Conservation (phyloP, 805 yeast genomes). For the Scheffersomyces spartinae region DNA sequence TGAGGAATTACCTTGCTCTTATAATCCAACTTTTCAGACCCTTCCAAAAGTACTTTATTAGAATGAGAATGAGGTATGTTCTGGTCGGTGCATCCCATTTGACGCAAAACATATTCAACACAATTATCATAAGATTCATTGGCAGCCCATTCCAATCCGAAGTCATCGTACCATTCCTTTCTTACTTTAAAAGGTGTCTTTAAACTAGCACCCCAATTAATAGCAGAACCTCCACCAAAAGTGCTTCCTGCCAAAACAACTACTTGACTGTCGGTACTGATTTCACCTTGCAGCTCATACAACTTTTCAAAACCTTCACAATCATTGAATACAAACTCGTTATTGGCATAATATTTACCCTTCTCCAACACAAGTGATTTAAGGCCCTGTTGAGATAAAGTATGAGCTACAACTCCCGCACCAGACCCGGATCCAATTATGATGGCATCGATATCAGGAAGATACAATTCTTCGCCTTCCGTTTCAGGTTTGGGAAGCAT, state of each 20-base stretch:
- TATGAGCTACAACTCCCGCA: conserved; percentile 41
- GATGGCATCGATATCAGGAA: conserved; percentile 31
- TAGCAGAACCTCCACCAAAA: conserved; percentile 48
- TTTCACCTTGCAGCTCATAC: conserved; percentile 28
- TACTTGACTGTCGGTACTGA: conserved; percentile 25
- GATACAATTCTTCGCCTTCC: conserved; percentile 17
- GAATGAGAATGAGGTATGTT: conserved; percentile 31
- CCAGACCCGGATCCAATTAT: conserved; percentile 44
- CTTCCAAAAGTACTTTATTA: conserved; percentile 32
- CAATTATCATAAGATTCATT: conserved; percentile 30
- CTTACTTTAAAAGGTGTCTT: conserved; percentile 39
- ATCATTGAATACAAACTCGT: conserved; percentile 27
- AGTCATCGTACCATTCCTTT: conserved; percentile 36
- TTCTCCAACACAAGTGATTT: conserved; percentile 38
- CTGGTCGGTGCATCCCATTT: conserved; percentile 36
- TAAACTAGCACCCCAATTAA: conserved; percentile 46
- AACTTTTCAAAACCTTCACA: conserved; percentile 20
- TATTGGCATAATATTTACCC: conserved; percentile 29
- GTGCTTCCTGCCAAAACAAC: conserved; percentile 38
- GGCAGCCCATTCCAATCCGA: conserved; percentile 37
- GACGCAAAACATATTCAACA: conserved; percentile 31
- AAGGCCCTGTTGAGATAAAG: conserved; percentile 31
- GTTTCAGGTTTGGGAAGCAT: conserved; percentile 19
- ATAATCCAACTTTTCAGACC: conserved; percentile 35
- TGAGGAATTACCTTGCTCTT: conserved; percentile 29